Conservation (phyloP, 768 basidiomycete species). For the Flagelloscypha sp. region DNA sequence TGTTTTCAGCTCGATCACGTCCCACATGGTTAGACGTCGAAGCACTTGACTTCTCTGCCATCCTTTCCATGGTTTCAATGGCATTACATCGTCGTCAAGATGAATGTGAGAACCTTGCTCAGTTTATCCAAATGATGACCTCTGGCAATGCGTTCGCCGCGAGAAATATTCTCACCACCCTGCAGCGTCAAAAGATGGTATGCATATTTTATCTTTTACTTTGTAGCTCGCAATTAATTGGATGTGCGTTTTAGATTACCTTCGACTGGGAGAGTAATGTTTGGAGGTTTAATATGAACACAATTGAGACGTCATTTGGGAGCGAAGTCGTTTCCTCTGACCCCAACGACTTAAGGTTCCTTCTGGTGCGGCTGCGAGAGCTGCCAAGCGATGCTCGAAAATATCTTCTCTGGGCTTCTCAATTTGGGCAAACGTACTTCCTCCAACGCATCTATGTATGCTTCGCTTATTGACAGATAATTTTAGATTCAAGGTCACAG, state of each 20-base stretch:
- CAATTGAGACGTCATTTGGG: slow-evolving; percentile 47
- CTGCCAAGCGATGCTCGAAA: slow-evolving; percentile 57
- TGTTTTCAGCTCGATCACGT: slow-evolving; percentile 50
- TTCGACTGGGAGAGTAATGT: slow-evolving; percentile 59
- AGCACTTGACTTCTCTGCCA: slow-evolving; percentile 47
- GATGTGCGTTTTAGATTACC: slow-evolving; percentile 43
- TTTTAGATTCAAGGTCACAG: slow-evolving; percentile 61
- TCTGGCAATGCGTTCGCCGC: slow-evolving; percentile 67
- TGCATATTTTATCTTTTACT: slow-evolving; percentile 15
- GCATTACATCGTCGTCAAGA: slow-evolving; percentile 53
- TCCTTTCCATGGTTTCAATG: slow-evolving; percentile 52
- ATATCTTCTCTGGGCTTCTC: slow-evolving; percentile 63
- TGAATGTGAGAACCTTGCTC: slow-evolving; percentile 44
- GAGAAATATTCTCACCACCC: slow-evolving; percentile 51
- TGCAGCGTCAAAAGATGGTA: slow-evolving; percentile 58
- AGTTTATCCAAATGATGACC: slow-evolving; percentile 48
- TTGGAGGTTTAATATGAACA: slow-evolving; percentile 58
- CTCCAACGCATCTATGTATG: not conserved
- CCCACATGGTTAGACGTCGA: slow-evolving; percentile 64
- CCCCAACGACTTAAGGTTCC: slow-evolving; percentile 55
- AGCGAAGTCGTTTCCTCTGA: slow-evolving; percentile 43
- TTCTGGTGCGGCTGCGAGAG: slow-evolving; percentile 49
- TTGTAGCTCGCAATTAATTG: not conserved
- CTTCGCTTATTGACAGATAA: slow-evolving; percentile 1
- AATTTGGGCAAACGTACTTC: slow-evolving; percentile 63